Conservation (phyloP, 1,284 basidiomycete genomes). For the Boletus mariae region DNA sequence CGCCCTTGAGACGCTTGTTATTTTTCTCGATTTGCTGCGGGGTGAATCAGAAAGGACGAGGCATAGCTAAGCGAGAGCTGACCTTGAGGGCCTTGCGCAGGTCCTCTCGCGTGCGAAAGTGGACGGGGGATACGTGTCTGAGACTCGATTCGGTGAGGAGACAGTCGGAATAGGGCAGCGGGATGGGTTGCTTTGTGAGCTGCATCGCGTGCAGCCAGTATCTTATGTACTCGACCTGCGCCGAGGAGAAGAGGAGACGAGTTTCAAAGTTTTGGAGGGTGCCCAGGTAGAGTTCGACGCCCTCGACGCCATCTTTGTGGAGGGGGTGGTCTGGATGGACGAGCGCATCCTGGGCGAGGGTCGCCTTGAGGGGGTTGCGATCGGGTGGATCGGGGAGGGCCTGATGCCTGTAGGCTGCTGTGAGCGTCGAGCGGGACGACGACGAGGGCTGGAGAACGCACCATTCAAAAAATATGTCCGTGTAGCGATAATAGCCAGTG, state of each 20-base stretch:
- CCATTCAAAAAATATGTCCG: constrained; percentile 78
- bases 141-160: constrained; percentile 56
- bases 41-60: constrained; percentile 3
- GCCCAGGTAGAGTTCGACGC: constrained; percentile 74
- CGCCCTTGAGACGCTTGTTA: constrained; percentile 71
- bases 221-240: constrained; percentile 79
- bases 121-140: constrained; percentile 52
- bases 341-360: constrained; percentile 62
- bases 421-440: constrained; percentile 1
- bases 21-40: constrained; percentile 70
- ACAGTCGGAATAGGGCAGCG: constrained; percentile 70
- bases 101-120: constrained; percentile 50
- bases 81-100: constrained; percentile 62
- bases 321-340: constrained; percentile 73
- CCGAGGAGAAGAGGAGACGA: constrained; percentile 73
- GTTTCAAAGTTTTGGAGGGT: constrained; percentile 64
- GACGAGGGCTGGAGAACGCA: constrained; percentile 17
- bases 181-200: constrained; percentile 60
- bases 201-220: constrained; percentile 79
- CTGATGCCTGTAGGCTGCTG: constrained; percentile 37
- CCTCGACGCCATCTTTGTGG: constrained; percentile 53
- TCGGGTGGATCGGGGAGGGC: constrained; percentile 48
- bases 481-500: constrained; percentile 74
- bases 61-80: not conserved
- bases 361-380: constrained; percentile 61